Evolutionary conservation across 2,329 filamentous ascomycete genomes (phyloP).

Genomic region (Phaeophleospora eucalypticola): DNA sequence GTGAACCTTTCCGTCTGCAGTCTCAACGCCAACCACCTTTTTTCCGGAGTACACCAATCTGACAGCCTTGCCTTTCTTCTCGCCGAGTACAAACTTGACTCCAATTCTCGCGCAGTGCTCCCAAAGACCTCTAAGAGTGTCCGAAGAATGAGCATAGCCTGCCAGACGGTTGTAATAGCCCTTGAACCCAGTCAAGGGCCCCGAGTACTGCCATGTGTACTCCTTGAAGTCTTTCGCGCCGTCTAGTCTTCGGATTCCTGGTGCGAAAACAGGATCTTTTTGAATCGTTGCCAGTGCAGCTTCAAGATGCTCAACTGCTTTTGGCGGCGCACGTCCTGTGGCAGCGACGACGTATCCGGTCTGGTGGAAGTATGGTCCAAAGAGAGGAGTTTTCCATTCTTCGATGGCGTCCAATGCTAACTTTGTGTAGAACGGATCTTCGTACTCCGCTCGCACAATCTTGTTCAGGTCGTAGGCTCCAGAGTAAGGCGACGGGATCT

Average conservation of each 20-base stretch:
- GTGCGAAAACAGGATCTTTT: constrained; percentile 38
- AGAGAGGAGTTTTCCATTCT: constrained; percentile 52
- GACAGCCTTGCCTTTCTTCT: constrained; percentile 35
- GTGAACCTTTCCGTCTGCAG: constrained; percentile 38
- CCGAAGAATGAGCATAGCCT: constrained; percentile 55
- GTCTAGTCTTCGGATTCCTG: constrained; percentile 39
- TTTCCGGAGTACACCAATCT: constrained; percentile 41
- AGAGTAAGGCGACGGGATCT: constrained; percentile 49
- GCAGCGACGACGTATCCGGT: constrained; percentile 51
- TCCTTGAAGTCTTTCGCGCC: constrained; percentile 40
- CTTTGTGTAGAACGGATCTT: constrained; percentile 66
- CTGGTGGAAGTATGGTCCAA: constrained; percentile 51
- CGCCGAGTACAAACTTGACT: constrained; percentile 44
- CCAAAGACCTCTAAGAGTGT: constrained; percentile 49
- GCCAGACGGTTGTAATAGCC: constrained; percentile 58
- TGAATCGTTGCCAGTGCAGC: constrained; percentile 42
- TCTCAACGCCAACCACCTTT: constrained; percentile 36
- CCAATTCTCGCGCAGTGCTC: constrained; percentile 38
- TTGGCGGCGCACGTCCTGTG: constrained; percentile 45
- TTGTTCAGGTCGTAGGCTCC: constrained; percentile 31
- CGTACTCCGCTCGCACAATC: constrained; percentile 69
- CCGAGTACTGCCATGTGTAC: constrained; percentile 47
- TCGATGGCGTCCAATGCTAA: constrained; percentile 57
- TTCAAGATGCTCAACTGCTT: constrained; percentile 46
- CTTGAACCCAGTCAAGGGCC: constrained; percentile 50